Conservation (phyloP, 1,284 basidiomycete genomes). For the Ganoderma lucidum region DNA sequence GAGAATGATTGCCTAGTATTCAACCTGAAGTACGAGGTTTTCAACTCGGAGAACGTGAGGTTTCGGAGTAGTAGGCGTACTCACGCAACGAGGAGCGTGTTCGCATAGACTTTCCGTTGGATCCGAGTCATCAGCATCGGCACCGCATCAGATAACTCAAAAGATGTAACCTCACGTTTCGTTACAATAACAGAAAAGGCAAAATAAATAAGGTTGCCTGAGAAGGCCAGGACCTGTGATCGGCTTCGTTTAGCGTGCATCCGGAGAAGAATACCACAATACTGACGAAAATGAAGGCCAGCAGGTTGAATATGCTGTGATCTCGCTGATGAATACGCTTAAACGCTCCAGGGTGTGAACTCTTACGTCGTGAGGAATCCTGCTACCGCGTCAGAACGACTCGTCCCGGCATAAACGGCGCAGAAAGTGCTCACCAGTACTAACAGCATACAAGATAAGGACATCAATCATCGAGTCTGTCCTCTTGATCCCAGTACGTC, state of each 20-base stretch:
- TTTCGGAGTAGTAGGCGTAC: not conserved
- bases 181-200: conserved; percentile 16
- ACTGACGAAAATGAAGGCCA: conserved; percentile 18
- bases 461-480: conserved; percentile 22
- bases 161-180: conserved; percentile 6
- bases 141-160: not conserved
- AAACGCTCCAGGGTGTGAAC: not conserved
- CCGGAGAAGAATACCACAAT: not conserved
- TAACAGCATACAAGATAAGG: conserved; percentile 17
- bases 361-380: not conserved
- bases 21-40: not conserved
- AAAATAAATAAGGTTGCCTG: conserved; percentile 11
- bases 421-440: conserved; percentile 8
- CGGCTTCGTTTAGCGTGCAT: not conserved
- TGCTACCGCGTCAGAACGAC: not conserved
- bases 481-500: conserved; percentile 18
- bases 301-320: conserved; percentile 13
- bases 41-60: not conserved
- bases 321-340: not conserved
- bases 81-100: conserved; percentile 21
- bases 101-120: conserved; percentile 12
- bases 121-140: not conserved
- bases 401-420: not conserved
- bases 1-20: conserved; percentile 7
- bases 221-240: not conserved